A percentile compares a stretch with the other conserved stretches of the same genome.
These are phyloP conservation scores for Myxozyma udenii DNA, from an alignment of 805 yeast species.

Conservation along the genomic window DNA sequence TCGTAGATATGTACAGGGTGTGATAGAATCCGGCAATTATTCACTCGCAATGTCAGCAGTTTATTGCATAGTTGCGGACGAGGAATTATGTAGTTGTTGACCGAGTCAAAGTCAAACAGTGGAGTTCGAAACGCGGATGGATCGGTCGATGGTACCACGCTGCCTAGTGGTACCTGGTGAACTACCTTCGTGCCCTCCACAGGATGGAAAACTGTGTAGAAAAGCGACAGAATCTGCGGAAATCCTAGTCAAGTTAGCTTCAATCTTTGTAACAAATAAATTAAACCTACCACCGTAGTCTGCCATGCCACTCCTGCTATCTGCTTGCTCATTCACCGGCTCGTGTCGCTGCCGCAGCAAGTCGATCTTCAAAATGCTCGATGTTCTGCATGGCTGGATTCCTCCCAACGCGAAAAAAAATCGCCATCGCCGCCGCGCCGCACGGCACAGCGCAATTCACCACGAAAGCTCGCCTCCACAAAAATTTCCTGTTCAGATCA, in stretches of 20 bases:
- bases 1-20: slow-evolving; percentile 83
- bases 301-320: too few relatives aligned
- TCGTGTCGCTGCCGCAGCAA: too few relatives aligned
- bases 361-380: too few relatives aligned
- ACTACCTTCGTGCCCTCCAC: slow-evolving; percentile 91
- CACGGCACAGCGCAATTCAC: too few relatives aligned
- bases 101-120: slow-evolving; percentile 73
- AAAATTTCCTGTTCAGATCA: too few relatives aligned
- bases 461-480: too few relatives aligned
- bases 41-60: slow-evolving; percentile 68
- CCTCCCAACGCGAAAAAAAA: too few relatives aligned
- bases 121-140: slow-evolving; percentile 36
- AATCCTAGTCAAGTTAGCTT: slow-evolving; percentile 51
- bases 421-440: too few relatives aligned
- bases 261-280: too few relatives aligned
- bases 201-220: slow-evolving; percentile 91
- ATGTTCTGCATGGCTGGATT: too few relatives aligned
- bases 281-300: too few relatives aligned
- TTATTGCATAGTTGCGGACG: slow-evolving; percentile 87
- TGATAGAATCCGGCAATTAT: slow-evolving; percentile 70
- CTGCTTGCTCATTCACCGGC: too few relatives aligned
- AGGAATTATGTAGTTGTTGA: slow-evolving; percentile 89
- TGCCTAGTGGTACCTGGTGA: slow-evolving; percentile 83
- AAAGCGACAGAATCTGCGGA: slow-evolving; percentile 82
- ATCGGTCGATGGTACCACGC: slow-evolving; percentile 38